These are phyloP conservation scores for Blastomyces percursus DNA, from an alignment of 2,329 filamentous ascomycete species.

Conservation along the genomic window DNA sequence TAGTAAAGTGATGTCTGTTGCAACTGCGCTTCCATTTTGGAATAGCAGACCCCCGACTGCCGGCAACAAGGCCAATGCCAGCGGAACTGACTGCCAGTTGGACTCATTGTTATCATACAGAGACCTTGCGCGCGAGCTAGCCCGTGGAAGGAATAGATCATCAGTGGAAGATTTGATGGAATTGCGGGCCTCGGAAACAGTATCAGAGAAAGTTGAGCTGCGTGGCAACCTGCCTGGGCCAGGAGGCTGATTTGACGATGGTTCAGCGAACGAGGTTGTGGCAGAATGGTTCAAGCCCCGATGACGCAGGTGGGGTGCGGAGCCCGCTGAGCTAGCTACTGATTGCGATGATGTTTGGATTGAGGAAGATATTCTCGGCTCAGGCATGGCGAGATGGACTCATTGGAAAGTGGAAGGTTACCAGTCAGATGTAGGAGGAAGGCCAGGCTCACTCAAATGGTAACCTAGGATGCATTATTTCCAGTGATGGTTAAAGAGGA, in stretches of 20 bases:
- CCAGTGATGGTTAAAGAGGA: not conserved
- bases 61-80: slow-evolving; percentile 74
- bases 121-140: slow-evolving; percentile 10
- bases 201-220: slow-evolving; percentile 70
- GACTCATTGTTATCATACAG: slow-evolving; percentile 46
- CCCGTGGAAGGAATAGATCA: slow-evolving; percentile 54
- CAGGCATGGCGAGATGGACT: not conserved
- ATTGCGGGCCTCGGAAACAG: slow-evolving; percentile 55
- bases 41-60: slow-evolving; percentile 78
- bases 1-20: slow-evolving; percentile 75
- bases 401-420: not conserved
- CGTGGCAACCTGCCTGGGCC: slow-evolving; percentile 44
- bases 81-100: slow-evolving; percentile 66
- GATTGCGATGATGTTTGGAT: slow-evolving; percentile 6
- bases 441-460: not conserved
- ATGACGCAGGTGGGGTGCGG: slow-evolving; percentile 23
- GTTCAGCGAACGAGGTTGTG: slow-evolving; percentile 30
- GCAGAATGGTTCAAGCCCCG: slow-evolving; percentile 27
- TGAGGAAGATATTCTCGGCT: not conserved
- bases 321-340: slow-evolving; percentile 11
- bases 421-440: not conserved
- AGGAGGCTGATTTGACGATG: slow-evolving; percentile 7
- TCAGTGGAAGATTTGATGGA: slow-evolving; percentile 57
- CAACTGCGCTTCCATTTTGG: slow-evolving; percentile 67
- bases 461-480: not conserved